Base-by-base conservation (phyloP, 1,284 basidiomycete species). In the Xerocomus nothofagi region DNA sequence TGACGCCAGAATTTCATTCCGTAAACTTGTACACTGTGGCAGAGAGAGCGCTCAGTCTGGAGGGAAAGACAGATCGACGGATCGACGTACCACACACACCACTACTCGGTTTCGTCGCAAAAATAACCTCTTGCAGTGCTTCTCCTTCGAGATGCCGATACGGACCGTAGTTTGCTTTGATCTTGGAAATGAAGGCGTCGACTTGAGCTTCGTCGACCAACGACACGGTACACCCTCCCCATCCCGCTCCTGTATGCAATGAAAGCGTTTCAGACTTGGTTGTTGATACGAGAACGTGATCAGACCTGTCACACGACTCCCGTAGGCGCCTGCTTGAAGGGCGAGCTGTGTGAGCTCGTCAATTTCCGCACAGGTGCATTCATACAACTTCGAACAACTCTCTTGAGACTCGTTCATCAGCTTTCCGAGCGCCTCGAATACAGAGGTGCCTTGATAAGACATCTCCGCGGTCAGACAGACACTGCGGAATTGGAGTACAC, bases 221-320 rank as follows among this genome's bases (percentile, higher is more conserved):
- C 15, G 88, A 91, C 20, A 95, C 87, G 0, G 88, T 88, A 58
- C 90, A 93, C 11, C 93, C 93, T 43, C 93, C 93, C 91, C 91
- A 96, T 2, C 92, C 92, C 0, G 92, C 92, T 36, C 88, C 88
- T 86, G 51, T 18, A 23, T 18, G 30, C 2, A 18, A 45, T 18
- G 23, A 24, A 34, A 32, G 3, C 14, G 0, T 6, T 17, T 57
- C 24, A 64, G 30, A 26, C 4, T 2, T 37, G 6, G 2, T 5
- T 20, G 2, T 26, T 15, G 32, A 31, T 34, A 31, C 30, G 18
- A n/a, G 14, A 50, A 37, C 3, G 20, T 9, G 26, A 33, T n/a
- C 47, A 29, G 27, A 81, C 88, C 88, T 27, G 90, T 91, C 18
- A 91, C 69, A 29, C 89, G 77, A 58, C 83, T 86, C 2, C 91